Evolutionary conservation across 106 monocot genomes (phyloP), one percentile per base, ranked within the genome.

Genomic region (Allium sativum): DNA sequence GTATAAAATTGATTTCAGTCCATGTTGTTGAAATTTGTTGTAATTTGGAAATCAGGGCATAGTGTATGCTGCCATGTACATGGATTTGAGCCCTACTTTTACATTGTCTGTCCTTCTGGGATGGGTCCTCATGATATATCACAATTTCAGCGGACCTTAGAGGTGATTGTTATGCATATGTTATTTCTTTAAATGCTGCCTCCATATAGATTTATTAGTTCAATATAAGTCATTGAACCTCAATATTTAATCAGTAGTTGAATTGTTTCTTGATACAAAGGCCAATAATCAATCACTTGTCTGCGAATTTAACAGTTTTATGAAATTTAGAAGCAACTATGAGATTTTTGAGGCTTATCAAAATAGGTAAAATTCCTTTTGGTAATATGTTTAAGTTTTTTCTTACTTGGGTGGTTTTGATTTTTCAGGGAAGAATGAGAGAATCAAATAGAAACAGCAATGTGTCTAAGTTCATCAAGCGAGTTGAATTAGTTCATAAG

Each of bases 1-100:
- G 9, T 53, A 44, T 41, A 17, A 5, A 52, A 40, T 50, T 47
- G 18, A 21, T 42, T 46, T 76, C 50, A 46, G 3, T 50, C 16
- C 10, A 10, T 43, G 5, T 40, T 65, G 17, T 48, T 51, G 13
- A 10, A 41, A 46, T 55, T 45, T 58, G 15, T n/a, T 62, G 55
- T 43, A 31, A 57, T 82, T 72, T 18, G 42, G 22, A 7, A 67
- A 53, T 18, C 18, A 96, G 96, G 92, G 42, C 88, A 98, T 61
- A 98, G 98, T 50, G 87, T 98, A 18, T 98, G 98, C 71, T 98
- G 92, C 66, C 79, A 76, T 63, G 85, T 92, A 13, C 92, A 98
- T 68, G 98, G 98, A 54, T 98, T 98, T 59, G 98, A 98, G 70
- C 98, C 98, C 13, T 98, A 98, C 66, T 98, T 98, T 79, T 98